Percentiles rank a stretch among this genome's conserved stretches.
Conservation (phyloP, 2,329 filamentous ascomycete species). For the Curvularia lunata region DNA sequence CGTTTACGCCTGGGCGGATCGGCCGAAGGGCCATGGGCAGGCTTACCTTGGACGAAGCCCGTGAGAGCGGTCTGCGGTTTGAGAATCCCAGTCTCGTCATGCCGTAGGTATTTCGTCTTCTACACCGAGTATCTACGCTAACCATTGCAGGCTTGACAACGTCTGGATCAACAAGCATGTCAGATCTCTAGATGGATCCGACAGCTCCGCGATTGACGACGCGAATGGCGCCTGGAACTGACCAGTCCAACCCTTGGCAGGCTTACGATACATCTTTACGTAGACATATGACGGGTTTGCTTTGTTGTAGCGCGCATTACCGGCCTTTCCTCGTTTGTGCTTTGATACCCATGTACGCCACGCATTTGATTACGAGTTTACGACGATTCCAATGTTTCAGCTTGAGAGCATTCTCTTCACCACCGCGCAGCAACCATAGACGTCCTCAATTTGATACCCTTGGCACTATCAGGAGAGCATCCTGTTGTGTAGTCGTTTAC, state of each 20-base stretch:
- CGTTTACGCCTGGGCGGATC: conserved; percentile 19
- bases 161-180: conserved; percentile 65
- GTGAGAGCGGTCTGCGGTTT: conserved; percentile 73
- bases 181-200: conserved; percentile 32
- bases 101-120: conserved; percentile 60
- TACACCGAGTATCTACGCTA: conserved; percentile 4
- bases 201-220: conserved; percentile 28
- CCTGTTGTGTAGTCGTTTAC: no score
- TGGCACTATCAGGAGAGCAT: no score
- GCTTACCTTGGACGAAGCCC: conserved; percentile 74
- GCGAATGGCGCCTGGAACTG: conserved; percentile 24
- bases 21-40: conserved; percentile 35
- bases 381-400: not conserved
- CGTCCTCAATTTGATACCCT: not conserved
- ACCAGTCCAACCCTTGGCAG: conserved; percentile 1
- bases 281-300: conserved; percentile 1
- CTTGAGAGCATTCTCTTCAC: not conserved
- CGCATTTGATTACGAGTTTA: conserved; percentile 7
- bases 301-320: conserved; percentile 13
- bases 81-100: conserved; percentile 76
- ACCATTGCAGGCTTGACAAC: conserved; percentile 63
- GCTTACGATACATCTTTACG: conserved; percentile 21
- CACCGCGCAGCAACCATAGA: not conserved
- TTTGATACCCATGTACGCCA: conserved; percentile 19
- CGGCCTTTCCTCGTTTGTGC: conserved; percentile 3